phyloP scores from a whole-genome alignment of 768 basidiomycete species.

The Fomitopsis serialis region DNA sequence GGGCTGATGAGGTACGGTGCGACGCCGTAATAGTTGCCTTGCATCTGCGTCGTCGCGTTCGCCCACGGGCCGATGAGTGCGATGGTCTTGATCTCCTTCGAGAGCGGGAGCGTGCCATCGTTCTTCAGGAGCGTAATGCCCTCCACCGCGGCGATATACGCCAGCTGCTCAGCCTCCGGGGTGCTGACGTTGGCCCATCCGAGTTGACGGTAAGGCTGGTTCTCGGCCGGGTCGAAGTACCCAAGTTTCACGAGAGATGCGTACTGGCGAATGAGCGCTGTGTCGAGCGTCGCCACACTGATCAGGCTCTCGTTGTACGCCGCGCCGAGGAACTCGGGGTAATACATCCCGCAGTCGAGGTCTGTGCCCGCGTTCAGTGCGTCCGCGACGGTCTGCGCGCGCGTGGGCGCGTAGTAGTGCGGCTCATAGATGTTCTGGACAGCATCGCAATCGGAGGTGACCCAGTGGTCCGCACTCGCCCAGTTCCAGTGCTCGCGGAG shows the following conservation, averaged over 20 bases:
- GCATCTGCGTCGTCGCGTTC: slow-evolving; percentile 50
- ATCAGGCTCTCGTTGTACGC: slow-evolving; percentile 46
- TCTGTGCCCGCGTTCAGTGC: slow-evolving; percentile 32
- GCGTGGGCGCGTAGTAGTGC: slow-evolving; percentile 42
- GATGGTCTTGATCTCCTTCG: slow-evolving; percentile 37
- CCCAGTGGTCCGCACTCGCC: slow-evolving; percentile 42
- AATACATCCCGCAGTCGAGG: slow-evolving; percentile 49
- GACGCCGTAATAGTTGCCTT: slow-evolving; percentile 51
- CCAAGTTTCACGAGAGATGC: slow-evolving; percentile 51
- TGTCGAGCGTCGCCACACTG: slow-evolving; percentile 37
- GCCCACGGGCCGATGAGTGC: slow-evolving; percentile 58
- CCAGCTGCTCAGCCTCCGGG: slow-evolving; percentile 40
- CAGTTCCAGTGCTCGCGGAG: slow-evolving; percentile 49
- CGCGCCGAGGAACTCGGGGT: slow-evolving; percentile 36
- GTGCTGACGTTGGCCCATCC: slow-evolving; percentile 45
- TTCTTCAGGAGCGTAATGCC: slow-evolving; percentile 62
- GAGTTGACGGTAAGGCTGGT: slow-evolving; percentile 47
- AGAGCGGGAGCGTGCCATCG: slow-evolving; percentile 52
- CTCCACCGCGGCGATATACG: slow-evolving; percentile 45
- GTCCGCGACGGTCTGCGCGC: slow-evolving; percentile 42
- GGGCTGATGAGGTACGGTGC: slow-evolving; percentile 55
- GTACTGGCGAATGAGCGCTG: slow-evolving; percentile 41
- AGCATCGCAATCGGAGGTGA: slow-evolving; percentile 54
- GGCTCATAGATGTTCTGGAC: slow-evolving; percentile 44
- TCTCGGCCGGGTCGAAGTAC: slow-evolving; percentile 47